Evolutionary conservation across 352 stramenopile genomes (phyloP), one percentile per base, ranked within the genome.

Genomic region (Nothophytophthora sp.): DNA sequence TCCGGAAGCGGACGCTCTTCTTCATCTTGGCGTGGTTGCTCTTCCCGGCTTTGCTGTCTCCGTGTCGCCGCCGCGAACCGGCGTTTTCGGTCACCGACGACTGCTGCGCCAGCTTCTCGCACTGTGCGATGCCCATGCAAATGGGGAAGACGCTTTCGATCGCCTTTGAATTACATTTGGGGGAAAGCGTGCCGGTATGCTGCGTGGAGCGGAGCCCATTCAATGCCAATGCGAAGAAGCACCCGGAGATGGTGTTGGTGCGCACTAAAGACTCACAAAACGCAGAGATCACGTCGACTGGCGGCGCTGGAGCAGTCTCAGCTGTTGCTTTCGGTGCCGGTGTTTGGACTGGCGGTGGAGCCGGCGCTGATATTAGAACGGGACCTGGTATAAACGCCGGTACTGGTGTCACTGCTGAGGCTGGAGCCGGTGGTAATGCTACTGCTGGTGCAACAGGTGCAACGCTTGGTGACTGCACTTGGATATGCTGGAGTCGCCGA

Each of bases 1-100:
- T 80, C 15, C 66, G 79, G 28, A 90, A 90, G 0, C 73, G 64
- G n/a, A 90, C 74, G 50, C 57, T 61, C 27, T 81, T 81, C 33
- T 71, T 74, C 50, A 24, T 63, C 25, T 57, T 56, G 2, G 18
- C n/a, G 40, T 68, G 50, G 41, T 50, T 29, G 33, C 46, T 45
- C 32, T 51, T 46, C n/a, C 19, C 51, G 29, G 22, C 50, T 63
- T 51, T 20, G 25, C 4, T 16, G 50, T 34, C 28, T 55, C 18
- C 23, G 39, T 9, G 28, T 60, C 51, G 7, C 18, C 35, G 10
- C 37, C 45, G n/a, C 33, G n/a, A n/a, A n/a, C n/a, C n/a, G n/a
- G 50, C 19, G 15, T 24, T 27, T 37, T 54, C 15, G 43, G 35
- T n/a, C 42, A 47, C 19, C 64, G 70, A 64, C 4, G 49, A 58